Conservation (phyloP, 345 rosid genomes). For the Ailanthus altissimus region DNA sequence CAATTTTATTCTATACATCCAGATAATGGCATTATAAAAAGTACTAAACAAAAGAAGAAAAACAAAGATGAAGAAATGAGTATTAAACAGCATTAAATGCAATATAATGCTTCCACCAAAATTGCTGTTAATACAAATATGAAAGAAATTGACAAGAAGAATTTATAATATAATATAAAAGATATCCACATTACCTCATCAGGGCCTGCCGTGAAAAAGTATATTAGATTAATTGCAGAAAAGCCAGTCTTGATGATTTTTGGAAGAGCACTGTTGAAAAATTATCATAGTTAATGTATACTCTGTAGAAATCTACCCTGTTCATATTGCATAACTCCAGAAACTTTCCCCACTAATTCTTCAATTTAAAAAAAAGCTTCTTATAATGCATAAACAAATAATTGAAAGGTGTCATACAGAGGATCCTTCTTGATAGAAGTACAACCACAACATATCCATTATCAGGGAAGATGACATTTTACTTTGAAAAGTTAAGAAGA, state of each 20-base stretch:
- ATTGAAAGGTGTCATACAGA: neutral
- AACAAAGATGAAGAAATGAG: neutral
- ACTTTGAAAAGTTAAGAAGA: neutral
- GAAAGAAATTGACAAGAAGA: neutral
- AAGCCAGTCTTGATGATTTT: conserved; percentile 98
- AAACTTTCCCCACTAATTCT: neutral
- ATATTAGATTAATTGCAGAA: conserved; percentile 92
- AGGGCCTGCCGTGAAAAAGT: conserved; percentile 97
- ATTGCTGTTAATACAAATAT: neutral
- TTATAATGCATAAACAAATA: neutral
- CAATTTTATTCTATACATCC: neutral
- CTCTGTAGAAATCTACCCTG: neutral
- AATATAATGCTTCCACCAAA: neutral
- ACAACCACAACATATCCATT: neutral
- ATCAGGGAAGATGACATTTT: neutral
- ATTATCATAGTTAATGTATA: conserved; percentile 11
- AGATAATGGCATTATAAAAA: neutral
- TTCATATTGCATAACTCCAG: neutral
- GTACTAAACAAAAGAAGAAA: neutral
- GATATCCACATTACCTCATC: conserved; percentile 65
- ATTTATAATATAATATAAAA: neutral
- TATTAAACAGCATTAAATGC: neutral
- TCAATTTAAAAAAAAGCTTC: neutral
- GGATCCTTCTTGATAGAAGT: neutral
- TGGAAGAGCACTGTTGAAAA: conserved; percentile 75